These are phyloP conservation scores for Vitis rupestris DNA, from an alignment of 164 flowering plant species.

Conservation along the genomic window DNA sequence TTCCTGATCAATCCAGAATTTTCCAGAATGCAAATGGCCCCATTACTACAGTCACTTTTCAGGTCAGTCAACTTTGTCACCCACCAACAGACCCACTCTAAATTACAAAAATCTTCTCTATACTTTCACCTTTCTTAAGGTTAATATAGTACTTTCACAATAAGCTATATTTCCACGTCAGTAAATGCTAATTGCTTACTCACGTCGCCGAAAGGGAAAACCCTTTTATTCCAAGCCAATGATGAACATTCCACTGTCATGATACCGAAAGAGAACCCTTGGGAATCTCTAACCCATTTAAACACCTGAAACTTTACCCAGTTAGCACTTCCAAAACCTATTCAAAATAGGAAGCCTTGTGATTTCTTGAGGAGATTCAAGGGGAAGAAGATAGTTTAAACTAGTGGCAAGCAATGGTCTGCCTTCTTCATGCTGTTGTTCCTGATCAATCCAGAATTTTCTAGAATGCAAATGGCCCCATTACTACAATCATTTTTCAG, in stretches of 20 bases:
- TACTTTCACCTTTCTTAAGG: no score
- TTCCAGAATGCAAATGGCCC: conserved; percentile 3
- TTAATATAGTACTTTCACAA: not conserved
- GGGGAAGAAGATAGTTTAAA: conserved; percentile 42
- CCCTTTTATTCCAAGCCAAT: no score
- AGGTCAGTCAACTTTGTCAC: conserved; percentile 17
- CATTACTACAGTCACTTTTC: conserved; percentile 18
- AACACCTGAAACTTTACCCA: no score
- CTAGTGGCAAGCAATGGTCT: conserved; percentile 35
- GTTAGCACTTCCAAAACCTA: no score
- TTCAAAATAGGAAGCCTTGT: no score
- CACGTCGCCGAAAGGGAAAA: no score
- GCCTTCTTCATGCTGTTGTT: conserved; percentile 41
- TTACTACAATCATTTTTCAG: conserved; percentile 25
- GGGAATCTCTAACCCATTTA: no score
- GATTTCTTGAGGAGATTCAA: conserved; percentile 22
- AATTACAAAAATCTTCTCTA: not conserved
- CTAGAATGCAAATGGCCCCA: not conserved
- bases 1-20: conserved; percentile 16
- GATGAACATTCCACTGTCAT: no score
- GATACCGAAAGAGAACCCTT: no score
- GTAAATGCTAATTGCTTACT: no score
- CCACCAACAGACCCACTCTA: no score
- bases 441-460: conserved; percentile 16
- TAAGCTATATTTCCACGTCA: no score